A percentile compares a stretch with the other conserved stretches of the same genome.
Conservation (phyloP, 1,284 basidiomycete genomes). For the Acaromyces ingoldii region DNA sequence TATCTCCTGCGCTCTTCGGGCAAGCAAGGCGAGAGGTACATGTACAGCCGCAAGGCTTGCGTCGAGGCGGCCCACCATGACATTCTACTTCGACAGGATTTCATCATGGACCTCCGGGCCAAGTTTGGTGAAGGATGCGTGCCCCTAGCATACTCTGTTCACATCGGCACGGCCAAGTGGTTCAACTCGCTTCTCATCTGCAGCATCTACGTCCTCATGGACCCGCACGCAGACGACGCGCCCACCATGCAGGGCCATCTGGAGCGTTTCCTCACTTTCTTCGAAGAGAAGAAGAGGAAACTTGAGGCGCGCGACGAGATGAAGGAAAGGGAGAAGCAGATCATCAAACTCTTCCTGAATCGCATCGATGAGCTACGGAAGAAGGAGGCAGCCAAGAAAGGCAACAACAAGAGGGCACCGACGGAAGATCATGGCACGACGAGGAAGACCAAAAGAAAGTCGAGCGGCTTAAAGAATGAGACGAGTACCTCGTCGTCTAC, state of each 20-base stretch:
- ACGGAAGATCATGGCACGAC: not conserved
- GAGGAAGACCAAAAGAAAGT: not conserved
- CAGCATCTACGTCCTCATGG: slow-evolving; percentile 36
- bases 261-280: slow-evolving; percentile 20
- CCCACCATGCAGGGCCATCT: slow-evolving; percentile 25
- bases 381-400: not conserved
- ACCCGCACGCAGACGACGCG: slow-evolving; percentile 26
- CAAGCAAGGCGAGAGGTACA: not conserved
- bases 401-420: not conserved
- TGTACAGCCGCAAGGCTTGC: not conserved
- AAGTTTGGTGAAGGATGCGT: slow-evolving; percentile 14
- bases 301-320: slow-evolving; percentile 26
- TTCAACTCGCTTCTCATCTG: slow-evolving; percentile 38
- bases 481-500: not conserved
- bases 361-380: slow-evolving; percentile 22
- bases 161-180: slow-evolving; percentile 39
- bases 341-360: slow-evolving; percentile 31
- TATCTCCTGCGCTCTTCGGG: not conserved
- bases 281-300: slow-evolving; percentile 5
- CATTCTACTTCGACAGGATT: not conserved
- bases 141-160: slow-evolving; percentile 17
- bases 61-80: slow-evolving; percentile 2
- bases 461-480: slow-evolving; percentile 3
- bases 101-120: slow-evolving; percentile 27
- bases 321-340: slow-evolving; percentile 33